Percentiles rank a stretch among this genome's conserved stretches.
phyloP scores from a whole-genome alignment of 176 grass and related monocot genomes.

The Eragrostis nindensis region DNA sequence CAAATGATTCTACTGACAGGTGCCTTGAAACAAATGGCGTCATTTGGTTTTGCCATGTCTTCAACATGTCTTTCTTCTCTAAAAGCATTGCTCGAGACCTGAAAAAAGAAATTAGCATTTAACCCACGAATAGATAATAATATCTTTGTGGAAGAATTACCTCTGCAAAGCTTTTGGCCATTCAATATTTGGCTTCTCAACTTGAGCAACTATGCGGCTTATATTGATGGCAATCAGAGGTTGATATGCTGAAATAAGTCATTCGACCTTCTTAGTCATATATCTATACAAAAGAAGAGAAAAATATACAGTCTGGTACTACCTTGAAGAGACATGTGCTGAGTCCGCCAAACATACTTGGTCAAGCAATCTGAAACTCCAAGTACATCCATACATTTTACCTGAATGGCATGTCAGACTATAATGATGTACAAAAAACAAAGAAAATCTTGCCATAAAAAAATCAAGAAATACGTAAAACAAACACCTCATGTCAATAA shows the following conservation, averaged over 20 bases:
- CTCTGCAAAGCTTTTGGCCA: constrained; percentile 95
- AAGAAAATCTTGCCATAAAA: too few species aligned
- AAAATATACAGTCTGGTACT: constrained; percentile 39
- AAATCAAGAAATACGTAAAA: not conserved
- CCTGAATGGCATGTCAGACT: constrained; percentile 54
- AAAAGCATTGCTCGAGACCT: constrained; percentile 77
- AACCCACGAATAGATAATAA: constrained; percentile 15
- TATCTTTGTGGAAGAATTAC: constrained; percentile 42
- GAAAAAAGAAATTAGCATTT: constrained; percentile 35
- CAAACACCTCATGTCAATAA: not conserved
- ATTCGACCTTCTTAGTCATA: constrained; percentile 47
- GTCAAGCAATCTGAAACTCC: constrained; percentile 82
- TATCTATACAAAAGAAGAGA: constrained; percentile 31
- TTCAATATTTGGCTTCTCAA: constrained; percentile 93
- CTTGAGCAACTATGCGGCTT: constrained; percentile 85
- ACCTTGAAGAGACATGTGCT: constrained; percentile 86
- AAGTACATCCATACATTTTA: constrained; percentile 83
- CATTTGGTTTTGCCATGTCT: constrained; percentile 85
- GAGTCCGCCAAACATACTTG: constrained; percentile 81
- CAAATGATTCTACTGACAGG: constrained; percentile 77
- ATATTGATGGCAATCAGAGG: constrained; percentile 77
- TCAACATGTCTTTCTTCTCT: constrained; percentile 82
- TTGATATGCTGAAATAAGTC: constrained; percentile 77
- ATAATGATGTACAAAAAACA: constrained; percentile 13
- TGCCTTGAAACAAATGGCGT: constrained; percentile 84